Conservation (phyloP, 805 yeast species). For the Blastobotrys terrestris region DNA sequence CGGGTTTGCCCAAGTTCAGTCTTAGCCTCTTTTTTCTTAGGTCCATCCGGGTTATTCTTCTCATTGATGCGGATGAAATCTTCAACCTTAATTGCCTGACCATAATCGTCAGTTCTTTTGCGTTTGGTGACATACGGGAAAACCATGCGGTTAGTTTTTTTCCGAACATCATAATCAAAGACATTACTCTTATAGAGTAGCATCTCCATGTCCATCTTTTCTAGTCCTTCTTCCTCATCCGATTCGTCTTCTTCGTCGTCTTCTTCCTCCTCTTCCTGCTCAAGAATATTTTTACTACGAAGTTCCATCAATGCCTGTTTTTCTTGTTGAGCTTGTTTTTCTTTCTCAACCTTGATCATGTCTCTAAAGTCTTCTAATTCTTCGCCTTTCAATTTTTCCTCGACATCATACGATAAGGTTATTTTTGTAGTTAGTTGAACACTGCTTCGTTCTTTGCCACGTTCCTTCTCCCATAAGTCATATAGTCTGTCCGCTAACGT, state of each 20-base stretch:
- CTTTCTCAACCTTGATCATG: conserved; percentile 21
- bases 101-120: conserved; percentile 78
- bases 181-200: conserved; percentile 30
- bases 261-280: conserved; percentile 28
- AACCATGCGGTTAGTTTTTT: conserved; percentile 43
- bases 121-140: conserved; percentile 66
- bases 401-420: conserved; percentile 16
- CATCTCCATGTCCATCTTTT: conserved; percentile 23
- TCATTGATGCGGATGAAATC: conserved; percentile 43
- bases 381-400: conserved; percentile 30
- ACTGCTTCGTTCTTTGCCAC: background rate
- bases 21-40: background rate
- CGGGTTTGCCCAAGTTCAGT: conserved; percentile 31
- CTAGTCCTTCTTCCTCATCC: conserved; percentile 26
- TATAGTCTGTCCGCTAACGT: conserved; percentile 48
- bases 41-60: background rate
- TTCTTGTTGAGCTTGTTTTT: conserved; percentile 13
- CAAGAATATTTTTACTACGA: conserved; percentile 35
- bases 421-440: conserved; percentile 13
- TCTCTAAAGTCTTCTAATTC: conserved; percentile 28
- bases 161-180: conserved; percentile 50
- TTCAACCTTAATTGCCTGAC: conserved; percentile 61
- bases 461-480: conserved; percentile 21
- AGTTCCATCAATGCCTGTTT: conserved; percentile 30
- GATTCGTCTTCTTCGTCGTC: conserved; percentile 22